Evolutionary conservation across 345 rosid genomes (phyloP), one percentile per base, ranked within the genome.

Genomic region (Corymbia maculata): DNA sequence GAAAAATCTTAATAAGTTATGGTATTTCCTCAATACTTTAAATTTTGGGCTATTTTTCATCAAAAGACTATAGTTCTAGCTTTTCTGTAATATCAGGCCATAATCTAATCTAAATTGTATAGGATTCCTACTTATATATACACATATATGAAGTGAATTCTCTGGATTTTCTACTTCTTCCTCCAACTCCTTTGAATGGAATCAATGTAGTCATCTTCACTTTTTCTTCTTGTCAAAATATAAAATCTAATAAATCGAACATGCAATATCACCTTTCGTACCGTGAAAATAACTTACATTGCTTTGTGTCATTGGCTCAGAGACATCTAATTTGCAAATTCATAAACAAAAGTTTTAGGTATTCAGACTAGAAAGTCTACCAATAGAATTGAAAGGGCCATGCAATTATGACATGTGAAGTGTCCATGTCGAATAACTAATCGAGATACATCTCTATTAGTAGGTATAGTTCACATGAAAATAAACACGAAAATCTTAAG

Each of bases 371-470:
- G 22, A 19, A 75, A 19, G 14, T 36, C 49, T 42, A 19, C 4
- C 2, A 6, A 36, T 1, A 1, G 1, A 19, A 5, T 1, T 21
- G 6, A 11, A 36, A 75, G 82, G 36, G 82, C 14, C 28, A 42
- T 0, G 4, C 19, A 49, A 2, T 42, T 44, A 42, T 2, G 1
- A 75, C 7, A 14, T 1, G 17, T 0, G 2, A 64, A 64, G 7
- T 3, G 9, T 64, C 30, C 17, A 28, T n/a, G 19, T 5, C 6
- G 26, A 26, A 19, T 75, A 17, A 75, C 49, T 19, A 36, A 42
- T 75, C 19, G 24, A 36, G 45, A 19, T 75, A 10, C 1, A 9
- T 21, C 4, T 75, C 3, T 9, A 28, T 36, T 21, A 10, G 26
- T 42, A 10, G 49, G 49, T 5, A 42, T 1, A 19, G 1, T 42